These are phyloP conservation scores for Claviceps cyperi DNA, from an alignment of 2,329 filamentous ascomycete genomes.

Conservation along the genomic window DNA sequence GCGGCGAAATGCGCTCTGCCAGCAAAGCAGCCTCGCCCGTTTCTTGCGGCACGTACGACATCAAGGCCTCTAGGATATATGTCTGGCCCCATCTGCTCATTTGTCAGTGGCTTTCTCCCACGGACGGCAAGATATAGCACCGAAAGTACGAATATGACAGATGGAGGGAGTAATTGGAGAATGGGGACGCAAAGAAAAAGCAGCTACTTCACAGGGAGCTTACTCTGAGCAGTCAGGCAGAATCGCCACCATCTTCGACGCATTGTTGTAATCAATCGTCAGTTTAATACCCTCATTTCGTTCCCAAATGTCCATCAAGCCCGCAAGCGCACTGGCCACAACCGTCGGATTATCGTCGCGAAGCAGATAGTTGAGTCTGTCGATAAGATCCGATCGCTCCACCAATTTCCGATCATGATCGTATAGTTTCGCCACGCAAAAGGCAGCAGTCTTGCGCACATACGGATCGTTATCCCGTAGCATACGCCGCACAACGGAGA, in stretches of 20 bases:
- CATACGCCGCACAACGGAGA: slow-evolving; percentile 68
- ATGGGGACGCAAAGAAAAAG: not conserved
- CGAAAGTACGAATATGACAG: not conserved
- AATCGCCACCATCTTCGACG: slow-evolving; percentile 95
- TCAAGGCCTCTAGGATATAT: slow-evolving; percentile 92
- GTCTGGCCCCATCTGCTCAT: slow-evolving; percentile 84
- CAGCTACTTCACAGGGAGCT: slow-evolving; percentile 18
- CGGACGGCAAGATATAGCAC: not conserved
- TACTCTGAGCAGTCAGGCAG: slow-evolving; percentile 94
- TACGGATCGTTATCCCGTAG: slow-evolving; percentile 84
- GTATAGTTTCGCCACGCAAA: slow-evolving; percentile 93
- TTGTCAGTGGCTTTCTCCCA: not conserved
- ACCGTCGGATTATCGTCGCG: slow-evolving; percentile 96
- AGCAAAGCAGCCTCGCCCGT: slow-evolving; percentile 74
- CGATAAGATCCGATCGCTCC: slow-evolving; percentile 82
- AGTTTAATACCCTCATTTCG: slow-evolving; percentile 93
- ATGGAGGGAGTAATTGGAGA: not conserved
- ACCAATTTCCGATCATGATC: slow-evolving; percentile 88
- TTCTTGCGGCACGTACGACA: slow-evolving; percentile 94
- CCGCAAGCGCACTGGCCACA: slow-evolving; percentile 81
- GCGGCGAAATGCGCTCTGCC: slow-evolving; percentile 87
- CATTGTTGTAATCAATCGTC: slow-evolving; percentile 93
- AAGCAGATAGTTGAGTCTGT: slow-evolving; percentile 75
- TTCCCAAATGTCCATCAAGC: slow-evolving; percentile 96
- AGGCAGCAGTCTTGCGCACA: slow-evolving; percentile 92